These are phyloP conservation scores for Glycyrrhiza uralensis DNA, from an alignment of 306 rosid genomes.

Conservation along the genomic window DNA sequence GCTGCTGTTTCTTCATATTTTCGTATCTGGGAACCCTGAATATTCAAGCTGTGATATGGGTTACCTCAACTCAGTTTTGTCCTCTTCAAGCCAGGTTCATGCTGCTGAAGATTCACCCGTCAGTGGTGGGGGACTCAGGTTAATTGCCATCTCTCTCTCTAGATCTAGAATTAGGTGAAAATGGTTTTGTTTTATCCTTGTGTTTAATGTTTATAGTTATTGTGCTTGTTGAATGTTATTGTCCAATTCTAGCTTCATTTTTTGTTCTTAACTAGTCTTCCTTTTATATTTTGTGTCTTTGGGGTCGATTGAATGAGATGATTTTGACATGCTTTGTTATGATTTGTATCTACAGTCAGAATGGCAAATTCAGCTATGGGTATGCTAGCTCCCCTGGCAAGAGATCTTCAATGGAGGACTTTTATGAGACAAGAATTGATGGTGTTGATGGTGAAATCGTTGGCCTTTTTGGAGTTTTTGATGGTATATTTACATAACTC, in stretches of 20 bases:
- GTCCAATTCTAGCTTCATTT: not conserved
- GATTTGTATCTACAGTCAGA: conserved; percentile 62
- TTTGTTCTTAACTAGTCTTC: not conserved
- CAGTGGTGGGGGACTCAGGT: conserved; percentile 98
- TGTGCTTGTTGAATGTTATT: not conserved
- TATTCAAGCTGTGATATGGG: conserved; percentile 67
- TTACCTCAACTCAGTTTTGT: conserved; percentile 84
- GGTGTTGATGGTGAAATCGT: conserved; percentile 92
- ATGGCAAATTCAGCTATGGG: conserved; percentile 97
- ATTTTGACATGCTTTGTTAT: conserved; percentile 31
- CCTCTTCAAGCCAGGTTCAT: conserved; percentile 84
- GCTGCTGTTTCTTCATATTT: conserved; percentile 37
- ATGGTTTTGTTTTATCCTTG: conserved; percentile 4
- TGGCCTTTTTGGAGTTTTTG: conserved; percentile 97
- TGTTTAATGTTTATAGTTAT: not conserved
- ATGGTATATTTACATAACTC: conserved; percentile 50
- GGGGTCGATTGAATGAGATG: not conserved
- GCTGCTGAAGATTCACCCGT: conserved; percentile 86
- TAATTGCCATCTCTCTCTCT: not conserved
- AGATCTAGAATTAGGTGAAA: conserved; percentile 19
- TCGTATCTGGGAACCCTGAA: conserved; percentile 41
- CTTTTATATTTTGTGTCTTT: not conserved
- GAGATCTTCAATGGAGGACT: conserved; percentile 98
- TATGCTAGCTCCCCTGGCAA: conserved; percentile 98
- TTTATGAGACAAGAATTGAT: conserved; percentile 93